These are phyloP conservation scores for Thraustochytrium striatum DNA, from an alignment of 352 stramenopile species.

Conservation along the genomic window DNA sequence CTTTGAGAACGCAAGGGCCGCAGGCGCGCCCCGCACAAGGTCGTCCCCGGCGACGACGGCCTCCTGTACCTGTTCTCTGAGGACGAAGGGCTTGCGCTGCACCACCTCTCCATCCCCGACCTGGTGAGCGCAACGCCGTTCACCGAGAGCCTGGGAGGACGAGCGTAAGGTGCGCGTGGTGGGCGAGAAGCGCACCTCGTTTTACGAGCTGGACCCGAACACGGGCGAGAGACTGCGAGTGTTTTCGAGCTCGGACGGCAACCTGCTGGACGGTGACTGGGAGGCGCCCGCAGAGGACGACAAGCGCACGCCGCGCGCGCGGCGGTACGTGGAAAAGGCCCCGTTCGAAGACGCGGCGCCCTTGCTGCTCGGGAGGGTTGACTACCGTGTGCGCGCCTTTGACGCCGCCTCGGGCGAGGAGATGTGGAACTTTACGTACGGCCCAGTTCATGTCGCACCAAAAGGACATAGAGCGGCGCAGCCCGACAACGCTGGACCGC, in stretches of 20 bases:
- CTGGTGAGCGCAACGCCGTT: conserved; percentile 7
- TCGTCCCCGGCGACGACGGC: conserved; percentile 40
- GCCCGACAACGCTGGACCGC: neutral
- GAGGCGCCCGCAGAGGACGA: neutral
- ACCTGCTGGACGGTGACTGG: conserved; percentile 14
- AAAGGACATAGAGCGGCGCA: neutral
- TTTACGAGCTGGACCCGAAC: conserved; percentile 31
- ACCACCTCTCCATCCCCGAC: conserved; percentile 24
- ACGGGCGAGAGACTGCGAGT: conserved; percentile 14
- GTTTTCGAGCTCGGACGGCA: neutral
- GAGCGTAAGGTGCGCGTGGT: conserved; percentile 17
- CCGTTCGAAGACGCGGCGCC: conserved; percentile 20
- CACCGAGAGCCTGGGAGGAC: conserved; percentile 22
- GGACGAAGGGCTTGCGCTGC: conserved; percentile 9
- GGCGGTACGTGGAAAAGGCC: neutral
- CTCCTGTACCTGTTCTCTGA: conserved; percentile 39
- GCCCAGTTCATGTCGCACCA: conserved; percentile 29
- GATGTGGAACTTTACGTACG: conserved; percentile 42
- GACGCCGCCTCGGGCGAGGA: conserved; percentile 19
- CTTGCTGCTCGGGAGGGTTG: conserved; percentile 4
- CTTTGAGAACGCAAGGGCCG: conserved; percentile 9
- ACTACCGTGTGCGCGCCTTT: conserved; percentile 28
- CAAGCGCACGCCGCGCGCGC: too few species aligned
- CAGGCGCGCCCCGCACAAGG: too few species aligned
- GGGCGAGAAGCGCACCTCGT: conserved; percentile 7